phyloP scores from a whole-genome alignment of 148 eudicot genomes.

The Polygonum maritimum region DNA sequence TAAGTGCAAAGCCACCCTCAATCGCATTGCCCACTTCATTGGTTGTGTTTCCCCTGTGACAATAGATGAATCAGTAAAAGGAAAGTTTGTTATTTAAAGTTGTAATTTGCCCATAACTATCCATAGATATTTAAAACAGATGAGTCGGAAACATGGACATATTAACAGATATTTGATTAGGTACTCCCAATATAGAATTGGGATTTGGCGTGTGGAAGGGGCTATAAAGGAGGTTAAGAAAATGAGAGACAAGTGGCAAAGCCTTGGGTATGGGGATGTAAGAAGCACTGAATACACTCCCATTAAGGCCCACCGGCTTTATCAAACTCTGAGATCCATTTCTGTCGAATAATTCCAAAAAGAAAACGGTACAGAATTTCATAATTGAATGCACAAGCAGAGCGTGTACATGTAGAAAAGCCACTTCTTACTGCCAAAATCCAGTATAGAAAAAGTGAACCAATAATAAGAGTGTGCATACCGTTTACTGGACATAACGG shows the following conservation, averaged over 20 bases:
- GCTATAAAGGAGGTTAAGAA: background rate
- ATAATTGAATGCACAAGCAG: background rate
- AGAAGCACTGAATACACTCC: background rate
- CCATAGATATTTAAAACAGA: background rate
- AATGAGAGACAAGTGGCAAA: background rate
- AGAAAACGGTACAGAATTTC: background rate
- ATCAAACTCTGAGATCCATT: slow-evolving; percentile 3
- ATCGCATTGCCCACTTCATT: slow-evolving; percentile 96
- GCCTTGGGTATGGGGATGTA: background rate
- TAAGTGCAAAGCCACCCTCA: slow-evolving; percentile 85
- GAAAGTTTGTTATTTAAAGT: background rate
- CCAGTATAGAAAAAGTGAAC: background rate
- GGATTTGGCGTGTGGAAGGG: background rate
- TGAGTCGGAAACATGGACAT: background rate
- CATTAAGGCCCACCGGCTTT: background rate
- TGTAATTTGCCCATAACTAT: background rate
- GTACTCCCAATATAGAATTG: background rate
- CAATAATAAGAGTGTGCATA: background rate
- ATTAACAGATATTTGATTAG: background rate
- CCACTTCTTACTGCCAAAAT: background rate
- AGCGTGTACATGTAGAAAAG: background rate
- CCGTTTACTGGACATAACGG: background rate
- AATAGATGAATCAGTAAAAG: slow-evolving; percentile 14
- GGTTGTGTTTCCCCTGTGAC: slow-evolving; percentile 82
- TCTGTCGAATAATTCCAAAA: background rate